Conservation (phyloP, 768 basidiomycete genomes). For the Dacryopinax spathularia region DNA sequence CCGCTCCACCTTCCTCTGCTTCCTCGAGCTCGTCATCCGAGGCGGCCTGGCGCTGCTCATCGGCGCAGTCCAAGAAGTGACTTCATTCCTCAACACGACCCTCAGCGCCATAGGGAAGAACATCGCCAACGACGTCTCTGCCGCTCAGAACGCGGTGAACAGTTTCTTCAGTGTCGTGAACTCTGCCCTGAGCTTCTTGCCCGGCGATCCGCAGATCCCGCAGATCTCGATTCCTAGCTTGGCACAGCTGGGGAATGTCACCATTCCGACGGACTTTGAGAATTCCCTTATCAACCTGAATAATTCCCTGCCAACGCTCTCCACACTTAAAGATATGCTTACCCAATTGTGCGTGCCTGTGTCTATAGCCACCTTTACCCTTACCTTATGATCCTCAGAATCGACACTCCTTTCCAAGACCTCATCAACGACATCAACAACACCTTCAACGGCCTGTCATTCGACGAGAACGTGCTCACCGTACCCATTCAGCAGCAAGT, state of each 20-base stretch:
- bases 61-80: constrained; percentile 70
- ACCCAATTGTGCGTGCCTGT: constrained; percentile 44
- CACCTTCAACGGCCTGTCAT: constrained; percentile 58
- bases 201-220: constrained; percentile 45
- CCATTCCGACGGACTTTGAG: constrained; percentile 64
- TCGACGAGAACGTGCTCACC: constrained; percentile 60
- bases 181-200: constrained; percentile 48
- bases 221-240: constrained; percentile 65
- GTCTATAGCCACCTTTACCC: background rate
- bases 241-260: constrained; percentile 56
- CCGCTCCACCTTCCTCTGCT: constrained; percentile 85
- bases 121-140: constrained; percentile 55
- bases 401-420: constrained; percentile 76
- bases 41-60: constrained; percentile 71
- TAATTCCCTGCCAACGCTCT: constrained; percentile 59
- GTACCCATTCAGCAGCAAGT: constrained; percentile 57
- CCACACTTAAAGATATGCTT: constrained; percentile 54
- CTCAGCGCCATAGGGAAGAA: constrained; percentile 46
- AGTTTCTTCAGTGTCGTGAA: constrained; percentile 54
- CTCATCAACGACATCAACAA: constrained; percentile 81
- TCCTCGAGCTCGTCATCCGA: constrained; percentile 74
- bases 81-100: constrained; percentile 46
- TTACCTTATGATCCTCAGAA: constrained; percentile 27
- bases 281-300: constrained; percentile 64
- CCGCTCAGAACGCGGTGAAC: constrained; percentile 55